These are phyloP conservation scores for Huntiella moniliformis DNA, from an alignment of 2,329 filamentous ascomycete genomes.

Conservation along the genomic window DNA sequence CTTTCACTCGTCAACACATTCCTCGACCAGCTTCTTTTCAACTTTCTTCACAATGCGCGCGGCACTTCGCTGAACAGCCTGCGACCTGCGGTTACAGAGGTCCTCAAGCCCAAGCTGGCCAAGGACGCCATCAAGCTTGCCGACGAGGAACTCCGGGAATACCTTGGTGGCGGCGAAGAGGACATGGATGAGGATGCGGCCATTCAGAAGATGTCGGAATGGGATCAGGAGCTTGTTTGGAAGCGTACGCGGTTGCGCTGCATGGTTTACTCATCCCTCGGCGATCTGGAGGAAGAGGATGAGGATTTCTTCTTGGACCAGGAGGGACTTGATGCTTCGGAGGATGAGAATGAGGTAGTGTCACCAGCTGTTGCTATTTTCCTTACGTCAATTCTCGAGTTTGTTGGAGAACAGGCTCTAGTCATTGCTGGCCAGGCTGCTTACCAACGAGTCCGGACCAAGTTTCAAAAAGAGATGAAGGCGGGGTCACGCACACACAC, in stretches of 20 bases:
- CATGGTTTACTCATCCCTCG: slow-evolving; percentile 95
- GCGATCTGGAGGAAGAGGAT: slow-evolving; percentile 94
- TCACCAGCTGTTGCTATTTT: slow-evolving; percentile 91
- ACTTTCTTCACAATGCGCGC: slow-evolving; percentile 62
- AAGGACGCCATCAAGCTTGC: slow-evolving; percentile 67
- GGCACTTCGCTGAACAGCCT: slow-evolving; percentile 60
- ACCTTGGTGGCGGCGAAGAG: slow-evolving; percentile 61
- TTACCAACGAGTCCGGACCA: slow-evolving; percentile 43
- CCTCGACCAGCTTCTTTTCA: slow-evolving; percentile 82
- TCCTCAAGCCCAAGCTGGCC: slow-evolving; percentile 76
- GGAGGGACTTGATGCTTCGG: slow-evolving; percentile 48
- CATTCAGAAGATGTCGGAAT: slow-evolving; percentile 28
- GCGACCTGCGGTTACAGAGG: slow-evolving; percentile 65
- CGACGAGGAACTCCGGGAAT: slow-evolving; percentile 73
- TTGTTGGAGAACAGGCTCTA: slow-evolving; percentile 78
- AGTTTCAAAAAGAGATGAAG: slow-evolving; percentile 39
- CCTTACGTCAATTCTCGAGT: slow-evolving; percentile 83
- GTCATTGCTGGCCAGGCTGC: slow-evolving; percentile 76
- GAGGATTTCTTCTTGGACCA: slow-evolving; percentile 77
- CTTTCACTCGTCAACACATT: slow-evolving; percentile 74
- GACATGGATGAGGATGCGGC: slow-evolving; percentile 18
- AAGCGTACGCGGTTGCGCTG: slow-evolving; percentile 81
- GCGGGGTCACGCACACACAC: slow-evolving; percentile 28
- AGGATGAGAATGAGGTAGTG: slow-evolving; percentile 47
- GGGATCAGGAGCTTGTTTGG: slow-evolving; percentile 88